Conservation (phyloP, 768 basidiomycete genomes). For the Zangia roseola region DNA sequence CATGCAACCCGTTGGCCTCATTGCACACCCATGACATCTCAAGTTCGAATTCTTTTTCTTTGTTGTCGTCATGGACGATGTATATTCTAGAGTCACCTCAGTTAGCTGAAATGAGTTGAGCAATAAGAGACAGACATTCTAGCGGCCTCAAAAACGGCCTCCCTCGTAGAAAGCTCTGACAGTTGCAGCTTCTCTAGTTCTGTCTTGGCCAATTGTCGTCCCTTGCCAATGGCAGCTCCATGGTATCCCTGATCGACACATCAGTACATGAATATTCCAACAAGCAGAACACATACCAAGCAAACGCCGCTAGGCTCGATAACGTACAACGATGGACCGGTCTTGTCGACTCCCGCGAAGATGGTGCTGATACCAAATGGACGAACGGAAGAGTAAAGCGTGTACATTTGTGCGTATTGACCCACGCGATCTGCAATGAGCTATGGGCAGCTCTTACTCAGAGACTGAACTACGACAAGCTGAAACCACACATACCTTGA, state of each 20-base stretch:
- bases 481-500: constrained; percentile 58
- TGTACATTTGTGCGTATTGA: constrained; percentile 92
- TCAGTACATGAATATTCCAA: not conserved
- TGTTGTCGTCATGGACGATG: constrained; percentile 94
- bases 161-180: constrained; percentile 70
- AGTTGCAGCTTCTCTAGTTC: constrained; percentile 96
- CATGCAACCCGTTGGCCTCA: constrained; percentile 78
- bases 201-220: constrained; percentile 96
- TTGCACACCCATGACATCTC: constrained; percentile 96
- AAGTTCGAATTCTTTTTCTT: constrained; percentile 97
- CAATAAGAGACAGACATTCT: constrained; percentile 69
- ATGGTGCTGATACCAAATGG: constrained; percentile 97
- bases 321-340: constrained; percentile 82
- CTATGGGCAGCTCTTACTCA: constrained; percentile 29
- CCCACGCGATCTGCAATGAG: constrained; percentile 74
- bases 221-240: constrained; percentile 96
- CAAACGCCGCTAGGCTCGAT: constrained; percentile 94
- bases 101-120: not conserved
- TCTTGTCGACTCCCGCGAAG: constrained; percentile 84
- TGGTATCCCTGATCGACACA: constrained; percentile 72
- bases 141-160: constrained; percentile 92
- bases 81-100: constrained; percentile 67
- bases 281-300: constrained; percentile 52
- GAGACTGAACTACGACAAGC: not conserved
- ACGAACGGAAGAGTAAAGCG: constrained; percentile 95